These are phyloP conservation scores for Pestalotiopsis sp. DNA, from an alignment of 2,329 filamentous ascomycete genomes.

Conservation along the genomic window DNA sequence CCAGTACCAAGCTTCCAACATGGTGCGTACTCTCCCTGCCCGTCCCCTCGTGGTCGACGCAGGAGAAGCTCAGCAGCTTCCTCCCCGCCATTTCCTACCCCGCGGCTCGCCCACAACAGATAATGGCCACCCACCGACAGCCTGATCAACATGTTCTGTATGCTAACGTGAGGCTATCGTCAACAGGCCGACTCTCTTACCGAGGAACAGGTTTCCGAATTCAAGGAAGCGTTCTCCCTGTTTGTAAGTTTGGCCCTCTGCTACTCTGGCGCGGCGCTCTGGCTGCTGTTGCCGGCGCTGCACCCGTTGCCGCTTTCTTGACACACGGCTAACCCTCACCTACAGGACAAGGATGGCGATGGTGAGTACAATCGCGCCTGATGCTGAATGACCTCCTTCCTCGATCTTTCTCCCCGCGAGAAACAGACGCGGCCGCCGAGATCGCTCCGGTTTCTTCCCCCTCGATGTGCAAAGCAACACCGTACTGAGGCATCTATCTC, in stretches of 20 bases:
- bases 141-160: slow-evolving; percentile 16
- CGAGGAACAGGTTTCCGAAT: slow-evolving; percentile 99
- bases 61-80: background rate
- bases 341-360: slow-evolving; percentile 87
- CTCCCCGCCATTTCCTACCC: slow-evolving; percentile 14
- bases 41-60: slow-evolving; percentile 19
- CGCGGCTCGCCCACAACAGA: slow-evolving; percentile 17
- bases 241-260: slow-evolving; percentile 73
- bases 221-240: slow-evolving; percentile 99
- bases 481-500: background rate
- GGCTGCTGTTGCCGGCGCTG: background rate
- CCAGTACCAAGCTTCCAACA: slow-evolving; percentile 11
- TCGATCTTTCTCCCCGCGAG: background rate
- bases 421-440: background rate
- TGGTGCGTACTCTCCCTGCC: slow-evolving; percentile 12
- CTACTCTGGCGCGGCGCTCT: background rate
- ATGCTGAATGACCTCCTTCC: background rate
- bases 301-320: slow-evolving; percentile 14
- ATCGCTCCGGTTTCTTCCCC: background rate
- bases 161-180: slow-evolving; percentile 13
- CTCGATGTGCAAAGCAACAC: background rate
- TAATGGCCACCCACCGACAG: slow-evolving; percentile 21
- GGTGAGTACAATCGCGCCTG: slow-evolving; percentile 57
- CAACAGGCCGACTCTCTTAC: slow-evolving; percentile 93
- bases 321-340: slow-evolving; percentile 25